Evolutionary conservation across 2,329 filamentous ascomycete genomes (phyloP).

Genomic region (Aspergillus floridensis): DNA sequence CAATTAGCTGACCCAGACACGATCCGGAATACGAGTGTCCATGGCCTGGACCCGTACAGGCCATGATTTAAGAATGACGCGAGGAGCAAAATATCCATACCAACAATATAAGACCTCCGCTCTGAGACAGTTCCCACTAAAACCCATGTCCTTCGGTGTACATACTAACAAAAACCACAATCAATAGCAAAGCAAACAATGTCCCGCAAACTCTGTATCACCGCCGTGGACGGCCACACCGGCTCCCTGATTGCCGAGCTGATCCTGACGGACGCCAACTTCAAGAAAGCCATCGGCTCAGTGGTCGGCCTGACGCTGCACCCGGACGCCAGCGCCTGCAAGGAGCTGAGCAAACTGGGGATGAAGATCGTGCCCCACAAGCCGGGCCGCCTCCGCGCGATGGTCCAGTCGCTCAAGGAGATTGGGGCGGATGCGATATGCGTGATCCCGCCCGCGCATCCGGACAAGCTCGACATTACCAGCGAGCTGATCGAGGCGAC

Average conservation of each 20-base stretch:
- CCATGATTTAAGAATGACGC: no score
- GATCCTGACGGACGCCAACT: conserved; percentile 40
- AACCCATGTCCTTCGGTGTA: no score
- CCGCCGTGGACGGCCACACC: conserved; percentile 3
- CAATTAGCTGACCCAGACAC: no score
- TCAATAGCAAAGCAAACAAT: background rate
- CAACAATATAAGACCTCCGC: no score
- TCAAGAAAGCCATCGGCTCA: conserved; percentile 43
- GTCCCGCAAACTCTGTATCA: conserved; percentile 4
- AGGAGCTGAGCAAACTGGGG: conserved; percentile 45
- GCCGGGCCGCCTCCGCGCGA: conserved; percentile 41
- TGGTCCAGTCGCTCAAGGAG: conserved; percentile 42
- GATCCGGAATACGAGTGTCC: no score
- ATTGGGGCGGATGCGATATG: conserved; percentile 50
- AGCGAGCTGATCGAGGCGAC: conserved; percentile 48
- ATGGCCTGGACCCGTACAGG: no score
- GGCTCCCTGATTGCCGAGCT: conserved; percentile 5
- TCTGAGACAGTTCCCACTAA: no score
- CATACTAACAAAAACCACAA: no score
- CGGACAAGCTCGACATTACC: conserved; percentile 48
- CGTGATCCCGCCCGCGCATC: conserved; percentile 49
- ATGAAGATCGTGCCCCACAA: conserved; percentile 44
- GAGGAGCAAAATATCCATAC: no score
- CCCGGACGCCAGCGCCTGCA: conserved; percentile 36
- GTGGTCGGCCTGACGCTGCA: conserved; percentile 45